Conservation (phyloP, 2,329 filamentous ascomycete species). For the Phialocephala sp. region DNA sequence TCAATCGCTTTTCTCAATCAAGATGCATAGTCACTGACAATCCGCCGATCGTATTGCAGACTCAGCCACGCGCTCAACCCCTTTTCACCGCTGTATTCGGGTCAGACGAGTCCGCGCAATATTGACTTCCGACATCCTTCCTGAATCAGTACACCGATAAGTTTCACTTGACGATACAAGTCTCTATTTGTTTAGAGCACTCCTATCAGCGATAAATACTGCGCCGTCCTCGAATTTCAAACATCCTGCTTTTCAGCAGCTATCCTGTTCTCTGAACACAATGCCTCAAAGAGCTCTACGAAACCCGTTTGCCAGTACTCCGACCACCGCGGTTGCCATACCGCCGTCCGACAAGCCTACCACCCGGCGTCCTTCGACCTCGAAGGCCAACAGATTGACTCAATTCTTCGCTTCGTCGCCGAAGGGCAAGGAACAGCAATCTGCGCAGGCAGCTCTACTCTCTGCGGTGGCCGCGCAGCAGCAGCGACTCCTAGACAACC, state of each 20-base stretch:
- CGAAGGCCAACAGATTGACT: slow-evolving; percentile 77
- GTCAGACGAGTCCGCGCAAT: slow-evolving; percentile 25
- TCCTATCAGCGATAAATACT: slow-evolving; percentile 8
- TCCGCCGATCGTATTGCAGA: slow-evolving; percentile 26
- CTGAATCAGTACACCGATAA: slow-evolving; percentile 22
- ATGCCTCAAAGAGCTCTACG: slow-evolving; percentile 45
- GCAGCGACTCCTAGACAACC: slow-evolving; percentile 53
- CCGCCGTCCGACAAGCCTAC: slow-evolving; percentile 38
- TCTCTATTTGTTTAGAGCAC: slow-evolving; percentile 23
- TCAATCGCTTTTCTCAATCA: slow-evolving; percentile 1
- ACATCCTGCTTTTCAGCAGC: slow-evolving; percentile 24
- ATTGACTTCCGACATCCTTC: slow-evolving; percentile 27
- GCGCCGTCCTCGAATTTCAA: slow-evolving; percentile 16
- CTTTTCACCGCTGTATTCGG: slow-evolving; percentile 25
- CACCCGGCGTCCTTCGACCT: slow-evolving; percentile 62
- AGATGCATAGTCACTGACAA: slow-evolving; percentile 3
- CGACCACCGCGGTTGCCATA: slow-evolving; percentile 37
- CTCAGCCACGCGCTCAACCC: slow-evolving; percentile 14
- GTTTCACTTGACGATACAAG: slow-evolving; percentile 17
- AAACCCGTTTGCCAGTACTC: slow-evolving; percentile 44
- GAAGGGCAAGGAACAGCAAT: slow-evolving; percentile 71
- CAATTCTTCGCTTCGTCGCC: slow-evolving; percentile 84
- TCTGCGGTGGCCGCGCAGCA: slow-evolving; percentile 66
- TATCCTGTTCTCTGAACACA: slow-evolving; percentile 33
- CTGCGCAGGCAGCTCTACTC: slow-evolving; percentile 71